Conservation (phyloP, 371 early-diverging fungal genomes). For the Catenaria anguillulae region DNA sequence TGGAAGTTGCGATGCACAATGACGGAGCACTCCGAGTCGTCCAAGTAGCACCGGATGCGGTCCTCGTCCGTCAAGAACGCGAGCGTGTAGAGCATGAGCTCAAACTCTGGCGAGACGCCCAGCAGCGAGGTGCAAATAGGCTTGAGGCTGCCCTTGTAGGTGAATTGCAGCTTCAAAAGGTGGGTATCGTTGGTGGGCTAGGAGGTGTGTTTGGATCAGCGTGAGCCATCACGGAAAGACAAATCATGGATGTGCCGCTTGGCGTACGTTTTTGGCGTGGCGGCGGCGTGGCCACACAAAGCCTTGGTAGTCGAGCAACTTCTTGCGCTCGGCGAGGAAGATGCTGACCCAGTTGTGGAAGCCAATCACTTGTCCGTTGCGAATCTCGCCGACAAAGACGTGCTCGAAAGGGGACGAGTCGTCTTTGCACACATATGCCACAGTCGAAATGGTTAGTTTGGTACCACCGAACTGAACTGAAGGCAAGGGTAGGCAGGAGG, state of each 20-base stretch:
- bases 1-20: not conserved
- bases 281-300: slow-evolving; percentile 21
- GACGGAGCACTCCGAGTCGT: not conserved
- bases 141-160: slow-evolving; percentile 24
- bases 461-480: not conserved
- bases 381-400: slow-evolving; percentile 31
- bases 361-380: slow-evolving; percentile 23
- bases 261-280: not conserved
- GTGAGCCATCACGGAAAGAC: too few species aligned
- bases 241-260: too few species aligned
- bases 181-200: slow-evolving; percentile 14
- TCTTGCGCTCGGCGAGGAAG: slow-evolving; percentile 23
- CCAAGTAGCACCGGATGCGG: not conserved
- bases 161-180: slow-evolving; percentile 17
- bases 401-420: slow-evolving; percentile 35
- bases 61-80: slow-evolving; percentile 9
- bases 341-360: slow-evolving; percentile 39
- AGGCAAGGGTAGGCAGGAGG: slow-evolving; percentile 13
- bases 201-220: too few species aligned
- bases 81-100: slow-evolving; percentile 34
- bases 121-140: slow-evolving; percentile 27
- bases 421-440: not conserved
- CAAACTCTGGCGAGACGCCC: slow-evolving; percentile 37
- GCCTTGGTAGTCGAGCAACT: slow-evolving; percentile 27
- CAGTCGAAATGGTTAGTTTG: too few species aligned